Conservation (phyloP, 192 early-diverging fungal species). For the Cetraspora pellucida region DNA sequence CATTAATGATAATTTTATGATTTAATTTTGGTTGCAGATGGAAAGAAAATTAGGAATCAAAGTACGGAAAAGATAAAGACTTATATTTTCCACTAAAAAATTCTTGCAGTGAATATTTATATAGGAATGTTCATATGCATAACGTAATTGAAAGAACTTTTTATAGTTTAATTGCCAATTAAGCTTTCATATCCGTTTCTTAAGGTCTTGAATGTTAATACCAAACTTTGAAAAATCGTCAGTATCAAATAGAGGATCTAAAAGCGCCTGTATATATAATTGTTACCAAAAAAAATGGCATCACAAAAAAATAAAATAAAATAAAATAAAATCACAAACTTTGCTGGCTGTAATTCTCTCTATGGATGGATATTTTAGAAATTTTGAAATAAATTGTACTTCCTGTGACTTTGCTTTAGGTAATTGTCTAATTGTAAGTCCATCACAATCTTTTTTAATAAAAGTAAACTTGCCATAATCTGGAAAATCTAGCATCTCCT, state of each 20-base stretch:
- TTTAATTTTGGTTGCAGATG: too few relatives aligned
- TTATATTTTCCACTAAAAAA: too few relatives aligned
- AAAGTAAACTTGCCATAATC: constrained; percentile 32
- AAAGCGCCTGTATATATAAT: neutral
- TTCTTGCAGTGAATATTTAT: too few relatives aligned
- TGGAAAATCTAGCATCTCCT: constrained; percentile 21
- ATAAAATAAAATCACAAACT: neutral
- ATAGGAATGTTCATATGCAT: too few relatives aligned
- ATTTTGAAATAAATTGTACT: constrained; percentile 21
- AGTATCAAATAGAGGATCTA: neutral
- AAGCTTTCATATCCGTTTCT: too few relatives aligned
- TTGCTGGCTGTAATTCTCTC: neutral
- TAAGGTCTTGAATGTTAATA: constrained; percentile 1
- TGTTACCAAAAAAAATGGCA: neutral
- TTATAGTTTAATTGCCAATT: too few relatives aligned
- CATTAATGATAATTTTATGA: too few relatives aligned
- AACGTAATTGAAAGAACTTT: too few relatives aligned
- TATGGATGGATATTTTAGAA: constrained; percentile 8
- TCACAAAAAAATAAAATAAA: neutral
- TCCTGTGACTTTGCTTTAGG: constrained; percentile 7
- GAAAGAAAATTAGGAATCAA: too few relatives aligned
- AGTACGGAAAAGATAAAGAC: too few relatives aligned
- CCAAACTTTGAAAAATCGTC: constrained; percentile 5
- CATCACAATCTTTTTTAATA: neutral
- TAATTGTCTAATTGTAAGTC: constrained; percentile 9